phyloP scores from a whole-genome alignment of 2,329 filamentous ascomycete species.

The Colletotrichum karsti region DNA sequence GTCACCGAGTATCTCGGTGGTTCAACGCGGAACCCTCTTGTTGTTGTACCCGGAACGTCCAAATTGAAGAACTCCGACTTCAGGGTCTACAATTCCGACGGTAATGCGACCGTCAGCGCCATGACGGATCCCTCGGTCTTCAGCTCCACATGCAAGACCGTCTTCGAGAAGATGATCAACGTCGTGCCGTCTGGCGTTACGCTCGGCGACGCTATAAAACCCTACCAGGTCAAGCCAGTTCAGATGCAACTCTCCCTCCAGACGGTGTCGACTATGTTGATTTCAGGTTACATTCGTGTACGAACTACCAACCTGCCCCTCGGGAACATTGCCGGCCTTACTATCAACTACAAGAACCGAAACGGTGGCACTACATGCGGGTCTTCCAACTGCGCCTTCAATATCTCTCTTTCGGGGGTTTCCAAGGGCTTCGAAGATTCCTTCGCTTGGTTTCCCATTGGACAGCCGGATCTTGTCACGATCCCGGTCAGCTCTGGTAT shows the following conservation, averaged over 20 bases:
- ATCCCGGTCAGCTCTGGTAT: conserved; percentile 68
- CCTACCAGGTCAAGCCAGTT: conserved; percentile 69
- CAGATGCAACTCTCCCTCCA: conserved; percentile 63
- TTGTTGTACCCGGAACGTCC: conserved; percentile 57
- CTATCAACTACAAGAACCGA: conserved; percentile 65
- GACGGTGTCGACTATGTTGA: conserved; percentile 54
- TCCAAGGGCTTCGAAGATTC: conserved; percentile 67
- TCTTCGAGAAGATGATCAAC: conserved; percentile 71
- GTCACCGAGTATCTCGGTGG: conserved; percentile 65
- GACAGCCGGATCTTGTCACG: conserved; percentile 18
- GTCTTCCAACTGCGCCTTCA: conserved; percentile 50
- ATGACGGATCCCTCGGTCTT: conserved; percentile 56
- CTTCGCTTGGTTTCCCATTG: conserved; percentile 63
- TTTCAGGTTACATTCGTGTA: conserved; percentile 66
- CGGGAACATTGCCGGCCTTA: conserved; percentile 54
- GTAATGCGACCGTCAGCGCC: conserved; percentile 61
- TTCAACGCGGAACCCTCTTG: conserved; percentile 62
- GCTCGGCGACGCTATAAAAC: conserved; percentile 60
- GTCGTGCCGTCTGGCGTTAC: conserved; percentile 60
- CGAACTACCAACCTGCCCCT: conserved; percentile 57
- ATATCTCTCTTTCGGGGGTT: conserved; percentile 54
- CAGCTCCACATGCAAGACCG: conserved; percentile 54
- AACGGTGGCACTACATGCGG: conserved; percentile 57
- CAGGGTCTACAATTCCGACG: conserved; percentile 63
- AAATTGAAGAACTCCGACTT: conserved; percentile 61